Evolutionary conservation across 2,329 filamentous ascomycete species (phyloP).

Genomic region (Alternaria gaisen): DNA sequence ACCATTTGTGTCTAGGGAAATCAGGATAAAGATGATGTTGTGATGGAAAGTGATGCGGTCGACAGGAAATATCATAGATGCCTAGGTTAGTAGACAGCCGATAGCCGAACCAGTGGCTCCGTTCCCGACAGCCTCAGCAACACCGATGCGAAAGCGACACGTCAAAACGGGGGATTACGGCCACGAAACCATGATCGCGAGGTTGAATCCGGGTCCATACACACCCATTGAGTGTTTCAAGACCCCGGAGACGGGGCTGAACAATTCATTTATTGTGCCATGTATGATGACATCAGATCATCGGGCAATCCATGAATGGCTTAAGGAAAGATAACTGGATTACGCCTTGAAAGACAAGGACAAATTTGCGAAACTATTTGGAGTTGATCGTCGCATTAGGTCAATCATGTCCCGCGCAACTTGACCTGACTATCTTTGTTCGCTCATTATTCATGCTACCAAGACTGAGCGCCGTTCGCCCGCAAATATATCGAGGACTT

Average conservation of each 20-base stretch:
- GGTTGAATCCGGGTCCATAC: background rate
- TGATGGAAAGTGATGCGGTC: slow-evolving; percentile 16
- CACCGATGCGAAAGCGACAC: slow-evolving; percentile 1
- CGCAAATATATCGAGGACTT: background rate
- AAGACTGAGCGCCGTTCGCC: background rate
- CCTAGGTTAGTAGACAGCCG: slow-evolving; percentile 8
- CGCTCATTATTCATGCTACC: background rate
- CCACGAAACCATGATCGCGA: background rate
- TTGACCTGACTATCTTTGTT: background rate
- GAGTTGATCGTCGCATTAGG: background rate
- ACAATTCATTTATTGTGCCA: background rate
- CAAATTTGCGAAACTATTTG: background rate
- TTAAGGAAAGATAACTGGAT: background rate
- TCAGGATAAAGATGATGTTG: slow-evolving; percentile 22
- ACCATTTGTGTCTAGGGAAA: slow-evolving; percentile 35
- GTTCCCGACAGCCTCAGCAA: slow-evolving; percentile 8
- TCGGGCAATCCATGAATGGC: background rate
- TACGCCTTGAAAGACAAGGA: background rate
- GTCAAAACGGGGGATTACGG: background rate
- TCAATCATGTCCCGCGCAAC: background rate
- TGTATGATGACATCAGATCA: background rate
- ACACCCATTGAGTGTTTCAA: background rate
- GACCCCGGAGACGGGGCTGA: background rate
- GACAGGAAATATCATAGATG: slow-evolving; percentile 17
- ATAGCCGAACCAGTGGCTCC: slow-evolving; percentile 9